These are phyloP conservation scores for Diplodia sapinea DNA, from an alignment of 2,329 filamentous ascomycete species.

Conservation along the genomic window DNA sequence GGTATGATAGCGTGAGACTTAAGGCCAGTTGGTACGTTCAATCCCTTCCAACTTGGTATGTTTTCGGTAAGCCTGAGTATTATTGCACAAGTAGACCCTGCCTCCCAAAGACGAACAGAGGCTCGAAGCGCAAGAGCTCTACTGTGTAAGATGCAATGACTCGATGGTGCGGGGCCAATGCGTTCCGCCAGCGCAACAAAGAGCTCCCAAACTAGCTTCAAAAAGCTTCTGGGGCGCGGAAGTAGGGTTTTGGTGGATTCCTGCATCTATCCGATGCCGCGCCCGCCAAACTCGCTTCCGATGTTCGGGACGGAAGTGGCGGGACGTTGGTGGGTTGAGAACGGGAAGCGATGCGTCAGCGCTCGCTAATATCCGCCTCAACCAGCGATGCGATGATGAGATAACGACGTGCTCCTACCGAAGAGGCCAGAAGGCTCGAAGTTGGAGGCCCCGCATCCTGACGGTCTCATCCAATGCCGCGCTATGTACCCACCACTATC, in stretches of 20 bases:
- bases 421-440: not conserved
- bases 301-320: not conserved
- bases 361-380: not conserved
- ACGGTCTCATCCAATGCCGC: not conserved
- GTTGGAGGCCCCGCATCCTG: not conserved
- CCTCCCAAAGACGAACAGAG: not conserved
- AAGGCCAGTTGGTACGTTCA: not conserved
- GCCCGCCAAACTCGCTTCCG: not conserved
- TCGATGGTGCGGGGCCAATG: not conserved
- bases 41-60: not conserved
- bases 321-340: not conserved
- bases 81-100: not conserved
- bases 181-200: not conserved
- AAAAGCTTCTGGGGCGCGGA: not conserved
- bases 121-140: not conserved
- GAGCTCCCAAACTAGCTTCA: not conserved
- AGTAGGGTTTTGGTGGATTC: not conserved
- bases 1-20: not conserved
- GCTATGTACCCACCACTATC: conserved; percentile 1
- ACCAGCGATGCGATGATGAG: not conserved
- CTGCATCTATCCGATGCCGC: not conserved
- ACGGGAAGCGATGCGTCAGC: not conserved
- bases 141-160: not conserved
- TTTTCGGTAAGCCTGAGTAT: not conserved
- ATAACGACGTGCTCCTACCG: not conserved